A percentile compares a stretch with the other conserved stretches of the same genome.
Conservation (phyloP, 371 early-diverging fungal species). For the Mucor racemosus region DNA sequence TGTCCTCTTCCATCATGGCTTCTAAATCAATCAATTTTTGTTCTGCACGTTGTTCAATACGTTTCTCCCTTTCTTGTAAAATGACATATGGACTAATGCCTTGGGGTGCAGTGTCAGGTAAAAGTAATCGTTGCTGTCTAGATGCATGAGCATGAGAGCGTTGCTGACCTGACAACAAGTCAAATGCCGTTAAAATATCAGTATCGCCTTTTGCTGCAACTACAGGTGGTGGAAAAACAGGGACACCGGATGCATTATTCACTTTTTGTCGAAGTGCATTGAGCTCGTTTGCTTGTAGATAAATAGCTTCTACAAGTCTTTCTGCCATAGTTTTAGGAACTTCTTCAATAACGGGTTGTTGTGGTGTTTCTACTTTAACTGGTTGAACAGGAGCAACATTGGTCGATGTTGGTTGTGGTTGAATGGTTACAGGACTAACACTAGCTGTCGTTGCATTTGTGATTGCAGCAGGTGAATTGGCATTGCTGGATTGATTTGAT, state of each 20-base stretch:
- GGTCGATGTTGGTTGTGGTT: not conserved
- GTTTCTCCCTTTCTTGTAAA: slow-evolving; percentile 44
- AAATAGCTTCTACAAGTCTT: slow-evolving; percentile 46
- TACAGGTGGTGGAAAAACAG: not conserved
- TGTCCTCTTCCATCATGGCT: slow-evolving; percentile 9
- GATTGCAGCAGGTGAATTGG: not conserved
- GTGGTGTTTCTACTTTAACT: not conserved
- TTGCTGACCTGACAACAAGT: slow-evolving; percentile 42
- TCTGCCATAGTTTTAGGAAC: slow-evolving; percentile 43
- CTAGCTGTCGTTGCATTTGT: not conserved
- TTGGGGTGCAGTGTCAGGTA: slow-evolving; percentile 76
- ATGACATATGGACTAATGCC: slow-evolving; percentile 76
- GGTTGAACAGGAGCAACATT: not conserved
- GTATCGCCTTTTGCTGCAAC: not conserved
- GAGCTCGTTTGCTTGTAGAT: slow-evolving; percentile 41
- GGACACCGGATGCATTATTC: not conserved
- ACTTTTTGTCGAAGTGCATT: slow-evolving; percentile 19
- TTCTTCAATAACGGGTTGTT: slow-evolving; percentile 10
- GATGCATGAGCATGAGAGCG: slow-evolving; percentile 64
- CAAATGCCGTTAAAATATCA: slow-evolving; percentile 20
- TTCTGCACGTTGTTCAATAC: slow-evolving; percentile 28
- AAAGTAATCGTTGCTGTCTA: slow-evolving; percentile 70
- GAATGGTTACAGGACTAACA: not conserved
- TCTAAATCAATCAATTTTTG: slow-evolving; percentile 21
- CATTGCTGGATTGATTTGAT: slow-evolving; percentile 2